Conservation (phyloP, 129 eudicot species). For the Scalesia atractyloides region DNA sequence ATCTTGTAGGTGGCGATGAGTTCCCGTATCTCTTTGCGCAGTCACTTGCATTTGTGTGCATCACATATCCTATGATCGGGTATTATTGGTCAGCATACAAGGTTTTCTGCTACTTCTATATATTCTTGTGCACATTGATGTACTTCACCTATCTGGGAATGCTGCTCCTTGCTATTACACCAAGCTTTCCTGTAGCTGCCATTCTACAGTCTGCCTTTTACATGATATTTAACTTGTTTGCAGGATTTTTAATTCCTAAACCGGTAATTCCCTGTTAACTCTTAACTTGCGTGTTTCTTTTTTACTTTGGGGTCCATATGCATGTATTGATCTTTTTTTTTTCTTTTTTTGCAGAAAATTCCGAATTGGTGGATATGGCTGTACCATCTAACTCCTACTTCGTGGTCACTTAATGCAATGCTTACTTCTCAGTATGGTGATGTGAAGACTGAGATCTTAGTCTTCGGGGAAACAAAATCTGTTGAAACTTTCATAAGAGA, state of each 20-base stretch:
- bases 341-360: slow-evolving; percentile 46
- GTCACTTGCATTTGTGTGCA: slow-evolving; percentile 42
- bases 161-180: slow-evolving; percentile 58
- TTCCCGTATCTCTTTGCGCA: slow-evolving; percentile 56
- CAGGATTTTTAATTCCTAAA: slow-evolving; percentile 63
- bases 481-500: slow-evolving; percentile 50
- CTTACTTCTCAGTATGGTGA: slow-evolving; percentile 71
- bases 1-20: slow-evolving; percentile 60
- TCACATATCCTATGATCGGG: slow-evolving; percentile 73
- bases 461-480: slow-evolving; percentile 43
- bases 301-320: neutral
- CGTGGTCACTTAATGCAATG: slow-evolving; percentile 68
- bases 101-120: slow-evolving; percentile 55
- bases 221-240: slow-evolving; percentile 50
- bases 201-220: slow-evolving; percentile 48
- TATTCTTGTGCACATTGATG: slow-evolving; percentile 54
- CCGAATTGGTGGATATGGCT: slow-evolving; percentile 84
- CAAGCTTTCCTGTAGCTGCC: slow-evolving; percentile 61
- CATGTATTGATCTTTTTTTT: neutral
- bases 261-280: slow-evolving; percentile 42
- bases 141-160: slow-evolving; percentile 67
- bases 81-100: slow-evolving; percentile 53
- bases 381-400: slow-evolving; percentile 55
- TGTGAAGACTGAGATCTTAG: slow-evolving; percentile 36
- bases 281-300: neutral